phyloP scores from a whole-genome alignment of 1,284 basidiomycete genomes.

The Cystobasidium sp. region DNA sequence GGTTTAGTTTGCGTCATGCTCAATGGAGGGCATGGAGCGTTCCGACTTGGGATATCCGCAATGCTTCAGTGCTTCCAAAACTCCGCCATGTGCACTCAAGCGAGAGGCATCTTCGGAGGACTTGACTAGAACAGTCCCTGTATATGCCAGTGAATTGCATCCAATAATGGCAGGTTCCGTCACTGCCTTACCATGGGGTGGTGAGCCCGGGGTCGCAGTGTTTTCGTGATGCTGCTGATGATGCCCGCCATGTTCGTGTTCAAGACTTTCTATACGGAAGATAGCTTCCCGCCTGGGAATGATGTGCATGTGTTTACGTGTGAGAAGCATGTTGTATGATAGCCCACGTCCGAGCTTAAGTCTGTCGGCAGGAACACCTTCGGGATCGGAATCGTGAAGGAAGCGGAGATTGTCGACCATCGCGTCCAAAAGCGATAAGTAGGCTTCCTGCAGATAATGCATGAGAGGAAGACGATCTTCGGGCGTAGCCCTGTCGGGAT shows the following conservation, averaged over 20 bases:
- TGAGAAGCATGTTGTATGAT: conserved; percentile 38
- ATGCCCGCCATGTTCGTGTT: neutral
- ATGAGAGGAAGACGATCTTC: conserved; percentile 13
- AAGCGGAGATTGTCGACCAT: conserved; percentile 38
- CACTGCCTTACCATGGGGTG: conserved; percentile 4
- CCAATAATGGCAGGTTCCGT: conserved; percentile 35
- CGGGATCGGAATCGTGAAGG: conserved; percentile 12
- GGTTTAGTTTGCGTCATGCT: neutral
- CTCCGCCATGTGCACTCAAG: conserved; percentile 14
- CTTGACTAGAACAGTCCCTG: conserved; percentile 40
- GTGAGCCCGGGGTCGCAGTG: neutral
- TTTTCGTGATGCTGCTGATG: too few relatives aligned
- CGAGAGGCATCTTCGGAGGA: conserved; percentile 10
- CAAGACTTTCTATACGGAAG: neutral
- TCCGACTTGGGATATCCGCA: conserved; percentile 38
- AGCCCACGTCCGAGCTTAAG: conserved; percentile 27
- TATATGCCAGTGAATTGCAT: conserved; percentile 38
- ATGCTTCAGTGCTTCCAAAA: conserved; percentile 28
- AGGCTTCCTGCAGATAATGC: conserved; percentile 33
- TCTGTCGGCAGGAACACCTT: neutral
- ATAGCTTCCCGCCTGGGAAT: conserved; percentile 35
- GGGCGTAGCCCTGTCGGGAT: neutral
- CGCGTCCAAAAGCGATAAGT: conserved; percentile 32
- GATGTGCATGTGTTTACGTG: conserved; percentile 37
- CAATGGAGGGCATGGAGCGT: neutral